A percentile compares a stretch with the other conserved stretches of the same genome.
Evolutionary conservation across 2,329 filamentous ascomycete genomes (phyloP).

Genomic region (Colletotrichum echinochloae): DNA sequence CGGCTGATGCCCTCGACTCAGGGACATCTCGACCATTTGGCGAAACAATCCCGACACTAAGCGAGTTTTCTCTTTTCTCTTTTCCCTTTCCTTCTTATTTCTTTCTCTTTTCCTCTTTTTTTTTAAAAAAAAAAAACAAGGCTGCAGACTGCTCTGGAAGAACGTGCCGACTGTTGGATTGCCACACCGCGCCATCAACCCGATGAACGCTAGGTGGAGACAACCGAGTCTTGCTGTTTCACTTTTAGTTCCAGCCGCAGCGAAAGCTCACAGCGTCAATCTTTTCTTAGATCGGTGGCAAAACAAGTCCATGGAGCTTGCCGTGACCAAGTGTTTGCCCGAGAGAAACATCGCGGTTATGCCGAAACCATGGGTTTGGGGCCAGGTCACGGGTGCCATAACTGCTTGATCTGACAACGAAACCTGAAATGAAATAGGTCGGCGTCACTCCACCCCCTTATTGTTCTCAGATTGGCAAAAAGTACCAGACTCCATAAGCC

Average conservation of each 20-base stretch:
- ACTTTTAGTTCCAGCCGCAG: neutral
- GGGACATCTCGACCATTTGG: too few species aligned
- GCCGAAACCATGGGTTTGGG: neutral
- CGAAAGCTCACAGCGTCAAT: neutral
- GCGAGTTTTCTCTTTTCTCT: too few species aligned
- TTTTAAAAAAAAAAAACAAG: too few species aligned
- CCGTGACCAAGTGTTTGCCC: neutral
- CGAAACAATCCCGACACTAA: neutral
- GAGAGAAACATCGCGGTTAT: neutral
- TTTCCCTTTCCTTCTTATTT: too few species aligned
- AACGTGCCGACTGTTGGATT: neutral
- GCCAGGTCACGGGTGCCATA: too few species aligned
- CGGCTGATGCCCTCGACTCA: neutral
- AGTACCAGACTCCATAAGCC: too few species aligned
- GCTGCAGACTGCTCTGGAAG: too few species aligned
- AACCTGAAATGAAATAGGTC: neutral
- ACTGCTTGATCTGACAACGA: neutral
- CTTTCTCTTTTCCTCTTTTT: too few species aligned
- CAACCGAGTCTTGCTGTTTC: neutral
- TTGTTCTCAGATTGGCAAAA: neutral
- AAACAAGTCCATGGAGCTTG: neutral
- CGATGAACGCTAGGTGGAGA: neutral
- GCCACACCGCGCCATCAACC: neutral
- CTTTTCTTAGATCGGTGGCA: neutral
- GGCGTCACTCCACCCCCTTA: neutral